Conservation (phyloP, 78 protist genomes). For the Dictyostelium intermedium region DNA sequence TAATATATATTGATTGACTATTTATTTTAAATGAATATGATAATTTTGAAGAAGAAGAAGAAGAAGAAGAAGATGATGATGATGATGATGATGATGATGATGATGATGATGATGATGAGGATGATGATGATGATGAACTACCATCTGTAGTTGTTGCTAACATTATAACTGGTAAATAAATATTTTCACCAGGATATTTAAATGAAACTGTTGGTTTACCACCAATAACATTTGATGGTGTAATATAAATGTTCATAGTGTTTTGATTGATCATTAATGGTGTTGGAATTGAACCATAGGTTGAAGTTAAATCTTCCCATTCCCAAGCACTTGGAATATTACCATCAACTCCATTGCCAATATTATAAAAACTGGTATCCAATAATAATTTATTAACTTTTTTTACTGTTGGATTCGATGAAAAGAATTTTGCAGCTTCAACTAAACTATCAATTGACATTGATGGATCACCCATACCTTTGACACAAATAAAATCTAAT, state of each 20-base stretch:
- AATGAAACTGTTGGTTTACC: background rate
- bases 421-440: constrained; percentile 3
- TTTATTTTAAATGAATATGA: background rate
- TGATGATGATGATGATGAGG: background rate
- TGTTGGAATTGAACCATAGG: constrained; percentile 60
- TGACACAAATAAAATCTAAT: constrained; percentile 19
- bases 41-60: background rate
- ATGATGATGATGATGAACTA: background rate
- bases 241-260: background rate
- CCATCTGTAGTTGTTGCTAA: background rate
- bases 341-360: background rate
- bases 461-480: constrained; percentile 73
- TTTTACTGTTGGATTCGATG: background rate
- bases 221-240: background rate
- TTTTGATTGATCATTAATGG: constrained; percentile 63
- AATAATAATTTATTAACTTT: background rate
- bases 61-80: background rate
- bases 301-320: constrained; percentile 55
- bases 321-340: constrained; percentile 39
- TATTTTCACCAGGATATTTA: background rate
- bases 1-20: background rate
- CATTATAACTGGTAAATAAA: background rate
- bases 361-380: constrained; percentile 20
- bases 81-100: background rate
- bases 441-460: background rate